Base-by-base conservation (phyloP, 1,284 basidiomycete species). In the Ganoderma lingzhi region DNA sequence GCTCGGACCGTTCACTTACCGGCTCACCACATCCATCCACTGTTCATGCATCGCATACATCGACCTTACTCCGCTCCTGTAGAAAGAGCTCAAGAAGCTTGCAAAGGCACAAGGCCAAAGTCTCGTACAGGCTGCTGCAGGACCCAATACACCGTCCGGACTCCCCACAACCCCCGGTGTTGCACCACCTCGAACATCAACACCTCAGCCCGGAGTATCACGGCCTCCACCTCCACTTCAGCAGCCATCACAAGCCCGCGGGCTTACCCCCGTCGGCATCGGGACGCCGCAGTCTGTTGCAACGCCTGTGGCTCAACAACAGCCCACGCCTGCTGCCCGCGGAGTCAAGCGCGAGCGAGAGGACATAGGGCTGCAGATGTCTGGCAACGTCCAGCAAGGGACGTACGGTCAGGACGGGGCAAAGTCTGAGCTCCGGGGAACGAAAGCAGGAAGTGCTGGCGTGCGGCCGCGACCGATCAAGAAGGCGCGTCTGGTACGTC, bases 41-140 rank as follows among this genome's bases (percentile, higher is more conserved):
- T 37, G 35, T 58, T 58, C 28, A 17, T 37, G 53, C 17, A 35
- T 45, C 44, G 44, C 53, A 56, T 19, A 8, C 53, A 30, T 63
- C 17, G 45, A 19, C 37, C 14, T 35, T 9, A 10, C n/a, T 62
- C 63, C 62, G 10, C 23, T 8, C 12, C 70, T 68, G 17, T 81
- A 93, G 90, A 93, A 93, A 84, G 91, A 93, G 79, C 84, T 88
- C 75, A 93, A 89, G 81, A 88, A 87, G 68, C 84, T 90, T 60
- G 89, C 88, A 67, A 91, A 91, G 75, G 83, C 87, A 53, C 89
- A 90, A 78, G 83, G 82, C 28, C 85, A 86, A n/a, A 75, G 75
- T 17, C 65, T 77, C 55, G 76, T 78, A 23, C 72, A 71, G 30
- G 39, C 64, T 37, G 53, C 62, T 44, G 73, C 68, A 77, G 74